Base-by-base conservation (phyloP, 1,284 basidiomycete species). In the Sporisorium reilianum region DNA sequence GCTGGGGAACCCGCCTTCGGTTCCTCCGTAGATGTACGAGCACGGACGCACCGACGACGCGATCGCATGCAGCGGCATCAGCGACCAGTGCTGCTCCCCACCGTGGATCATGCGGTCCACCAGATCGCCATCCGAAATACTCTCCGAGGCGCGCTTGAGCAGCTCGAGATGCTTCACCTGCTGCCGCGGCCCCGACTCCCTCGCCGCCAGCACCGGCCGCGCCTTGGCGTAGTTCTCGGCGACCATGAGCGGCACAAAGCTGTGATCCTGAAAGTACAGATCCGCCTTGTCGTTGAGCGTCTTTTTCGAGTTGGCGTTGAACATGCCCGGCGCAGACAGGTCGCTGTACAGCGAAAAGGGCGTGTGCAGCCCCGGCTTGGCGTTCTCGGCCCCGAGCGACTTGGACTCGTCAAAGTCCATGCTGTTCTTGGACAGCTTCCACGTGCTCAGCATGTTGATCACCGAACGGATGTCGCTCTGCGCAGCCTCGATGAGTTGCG, bases 391-490 rank as follows among this genome's bases (percentile, higher is more conserved):
- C 20, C 95, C 97, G 18, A 82, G 48, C 26, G 50, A 85, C 85
- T 97, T 97, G 68, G 93, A 89, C 81, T 97, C 91, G 80, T 99
- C 83, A 52, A 81, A 84, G 34, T 72, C 57, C 83, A 84, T 82
- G 9, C 59, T 63, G 46, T 50, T 52, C 49, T 78, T 75, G 55
- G 59, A 58, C 23, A 84, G 23, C 95, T 86, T 83, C 93, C 94
- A 99, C 0, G 95, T 98, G 11, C 95, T 96, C 7, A 99, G 88
- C 94, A 99, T 98, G 84, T 98, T 99, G 75, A 98, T 87, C 6
- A 99, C 93, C 82, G 96, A 94, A 6, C 96, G 92, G 64, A 99
- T 96, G 85, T 99, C 96, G 3, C 94, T 95, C 78, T 97, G 93
- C 11, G 94, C 89, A 7, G 95, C 92, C 10, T 88, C 86, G 67